phyloP scores from a whole-genome alignment of 495 filamentous ascomycete genomes.

The Penicillium dipodomyicola region DNA sequence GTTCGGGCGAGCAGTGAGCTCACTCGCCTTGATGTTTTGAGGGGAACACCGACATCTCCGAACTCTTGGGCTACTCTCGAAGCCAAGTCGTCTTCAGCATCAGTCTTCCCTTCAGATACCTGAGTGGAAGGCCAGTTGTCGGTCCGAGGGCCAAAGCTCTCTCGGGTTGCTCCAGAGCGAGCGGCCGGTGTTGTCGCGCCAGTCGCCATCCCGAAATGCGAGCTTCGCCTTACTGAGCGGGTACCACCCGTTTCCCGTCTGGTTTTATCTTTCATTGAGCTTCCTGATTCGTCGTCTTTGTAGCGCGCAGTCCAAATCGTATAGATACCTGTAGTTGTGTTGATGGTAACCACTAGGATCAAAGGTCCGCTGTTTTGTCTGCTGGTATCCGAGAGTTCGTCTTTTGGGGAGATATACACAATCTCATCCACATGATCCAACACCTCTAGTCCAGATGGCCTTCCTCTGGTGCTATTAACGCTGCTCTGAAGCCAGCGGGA shows the following conservation, averaged over 20 bases:
- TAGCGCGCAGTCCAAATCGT: constrained; percentile 78
- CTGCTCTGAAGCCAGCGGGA: constrained; percentile 35
- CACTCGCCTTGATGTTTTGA: constrained; percentile 78
- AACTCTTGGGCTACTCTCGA: constrained; percentile 78
- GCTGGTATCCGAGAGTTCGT: constrained; percentile 46
- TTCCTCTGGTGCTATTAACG: constrained; percentile 24
- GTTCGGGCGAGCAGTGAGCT: constrained; percentile 91
- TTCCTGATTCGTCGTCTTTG: constrained; percentile 53
- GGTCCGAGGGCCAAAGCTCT: constrained; percentile 54
- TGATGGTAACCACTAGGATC: constrained; percentile 77
- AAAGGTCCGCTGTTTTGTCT: constrained; percentile 42
- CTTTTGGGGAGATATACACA: constrained; percentile 65
- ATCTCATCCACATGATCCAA: constrained; percentile 74
- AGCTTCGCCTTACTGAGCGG: constrained; percentile 75
- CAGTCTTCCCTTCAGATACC: constrained; percentile 26
- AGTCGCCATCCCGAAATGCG: constrained; percentile 74
- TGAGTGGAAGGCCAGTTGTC: constrained; percentile 27
- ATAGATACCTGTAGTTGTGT: constrained; percentile 66
- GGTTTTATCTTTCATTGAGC: constrained; percentile 48
- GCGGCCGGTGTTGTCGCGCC: constrained; percentile 77
- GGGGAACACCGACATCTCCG: constrained; percentile 60
- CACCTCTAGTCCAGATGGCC: constrained; percentile 42
- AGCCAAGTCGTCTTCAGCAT: constrained; percentile 59
- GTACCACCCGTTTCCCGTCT: constrained; percentile 52
- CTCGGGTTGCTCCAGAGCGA: constrained; percentile 45